A percentile compares a stretch with the other conserved stretches of the same genome.
These are phyloP conservation scores for Tylopilus sp. DNA, from an alignment of 768 basidiomycete genomes.

Conservation along the genomic window DNA sequence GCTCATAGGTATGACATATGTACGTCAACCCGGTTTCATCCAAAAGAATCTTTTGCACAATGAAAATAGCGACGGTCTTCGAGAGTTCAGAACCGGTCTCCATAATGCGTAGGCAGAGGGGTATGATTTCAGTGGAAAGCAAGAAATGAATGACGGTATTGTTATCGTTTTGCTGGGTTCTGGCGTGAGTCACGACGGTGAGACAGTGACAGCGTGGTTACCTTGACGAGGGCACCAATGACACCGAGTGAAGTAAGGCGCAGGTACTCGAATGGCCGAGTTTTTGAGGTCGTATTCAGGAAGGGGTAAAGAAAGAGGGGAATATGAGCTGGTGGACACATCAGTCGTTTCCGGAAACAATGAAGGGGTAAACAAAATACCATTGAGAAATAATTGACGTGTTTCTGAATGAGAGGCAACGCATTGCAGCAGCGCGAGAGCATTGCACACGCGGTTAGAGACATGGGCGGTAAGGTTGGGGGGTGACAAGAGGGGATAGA, in stretches of 20 bases:
- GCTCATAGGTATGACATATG: constrained; percentile 99
- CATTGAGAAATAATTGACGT: constrained; percentile 90
- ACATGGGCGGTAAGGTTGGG: constrained; percentile 96
- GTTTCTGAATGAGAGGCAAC: constrained; percentile 98
- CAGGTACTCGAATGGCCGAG: constrained; percentile 98
- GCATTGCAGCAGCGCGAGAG: constrained; percentile 94
- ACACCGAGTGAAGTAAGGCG: constrained; percentile 99
- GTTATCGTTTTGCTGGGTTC: constrained; percentile 93
- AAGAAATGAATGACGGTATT: constrained; percentile 98
- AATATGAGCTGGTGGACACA: constrained; percentile 75
- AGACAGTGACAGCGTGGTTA: constrained; percentile 31
- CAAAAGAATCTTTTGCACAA: constrained; percentile 95
- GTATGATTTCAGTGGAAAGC: constrained; percentile 98
- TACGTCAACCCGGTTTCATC: constrained; percentile 98
- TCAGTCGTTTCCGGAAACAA: not conserved
- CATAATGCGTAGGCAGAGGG: constrained; percentile 98
- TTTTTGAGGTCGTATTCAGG: constrained; percentile 98
- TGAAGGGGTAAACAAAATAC: constrained; percentile 38
- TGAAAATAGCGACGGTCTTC: constrained; percentile 99
- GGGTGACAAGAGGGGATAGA: constrained; percentile 93
- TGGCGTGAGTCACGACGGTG: constrained; percentile 10
- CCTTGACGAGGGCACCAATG: constrained; percentile 98
- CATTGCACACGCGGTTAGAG: constrained; percentile 98
- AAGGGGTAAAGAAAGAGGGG: constrained; percentile 95
- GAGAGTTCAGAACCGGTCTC: constrained; percentile 98